Evolutionary conservation across 2,329 filamentous ascomycete genomes (phyloP).

Genomic region (Curvularia verruculosa): DNA sequence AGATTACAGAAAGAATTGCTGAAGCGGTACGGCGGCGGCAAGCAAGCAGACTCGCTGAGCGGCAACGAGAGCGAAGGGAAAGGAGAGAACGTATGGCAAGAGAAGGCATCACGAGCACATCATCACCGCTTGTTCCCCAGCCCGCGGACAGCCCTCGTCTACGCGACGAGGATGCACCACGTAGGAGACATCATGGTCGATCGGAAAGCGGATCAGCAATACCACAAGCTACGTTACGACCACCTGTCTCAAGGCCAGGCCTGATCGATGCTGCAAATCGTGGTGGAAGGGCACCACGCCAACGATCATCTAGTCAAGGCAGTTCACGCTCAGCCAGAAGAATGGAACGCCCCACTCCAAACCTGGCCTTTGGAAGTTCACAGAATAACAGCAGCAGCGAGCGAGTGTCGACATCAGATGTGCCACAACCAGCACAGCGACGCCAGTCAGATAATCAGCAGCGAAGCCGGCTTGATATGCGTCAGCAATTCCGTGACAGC

Average conservation of each 20-base stretch:
- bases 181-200: slow-evolving; percentile 42
- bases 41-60: slow-evolving; percentile 64
- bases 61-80: slow-evolving; percentile 54
- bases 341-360: slow-evolving; percentile 37
- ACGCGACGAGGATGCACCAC: slow-evolving; percentile 39
- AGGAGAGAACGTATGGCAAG: slow-evolving; percentile 43
- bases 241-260: slow-evolving; percentile 56
- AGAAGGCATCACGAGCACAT: slow-evolving; percentile 46
- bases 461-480: slow-evolving; percentile 51
- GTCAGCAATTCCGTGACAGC: slow-evolving; percentile 41
- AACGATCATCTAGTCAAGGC: slow-evolving; percentile 56
- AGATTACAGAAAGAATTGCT: slow-evolving; percentile 87
- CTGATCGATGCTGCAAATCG: slow-evolving; percentile 52
- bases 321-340: slow-evolving; percentile 50
- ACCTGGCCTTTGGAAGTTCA: slow-evolving; percentile 38
- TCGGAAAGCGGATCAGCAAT: slow-evolving; percentile 45
- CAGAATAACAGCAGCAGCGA: slow-evolving; percentile 64
- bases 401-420: slow-evolving; percentile 37
- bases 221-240: slow-evolving; percentile 43
- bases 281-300: slow-evolving; percentile 38
- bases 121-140: slow-evolving; percentile 30
- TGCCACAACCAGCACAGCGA: slow-evolving; percentile 34
- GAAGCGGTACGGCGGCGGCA: slow-evolving; percentile 84
- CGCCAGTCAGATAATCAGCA: slow-evolving; percentile 52
- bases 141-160: slow-evolving; percentile 35